Evolutionary conservation across 148 eudicot genomes (phyloP).

Genomic region (Vaccinium vitisidaea): DNA sequence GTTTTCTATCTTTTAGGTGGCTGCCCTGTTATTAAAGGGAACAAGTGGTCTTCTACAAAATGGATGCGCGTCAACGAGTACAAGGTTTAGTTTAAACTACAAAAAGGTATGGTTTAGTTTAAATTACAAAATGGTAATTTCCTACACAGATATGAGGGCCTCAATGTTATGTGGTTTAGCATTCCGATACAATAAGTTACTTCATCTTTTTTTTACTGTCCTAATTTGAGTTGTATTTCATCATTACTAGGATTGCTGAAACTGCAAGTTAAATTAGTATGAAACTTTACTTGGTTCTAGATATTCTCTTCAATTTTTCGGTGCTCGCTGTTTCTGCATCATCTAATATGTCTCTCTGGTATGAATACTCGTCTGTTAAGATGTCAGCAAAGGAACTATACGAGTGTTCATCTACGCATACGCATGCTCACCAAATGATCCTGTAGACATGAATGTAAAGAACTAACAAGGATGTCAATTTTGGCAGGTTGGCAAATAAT

Average conservation of each 20-base stretch:
- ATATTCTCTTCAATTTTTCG: not conserved
- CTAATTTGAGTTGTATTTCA: not conserved
- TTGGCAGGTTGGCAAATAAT: conserved; percentile 7
- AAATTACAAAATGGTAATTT: conserved; percentile 16
- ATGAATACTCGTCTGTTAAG: not conserved
- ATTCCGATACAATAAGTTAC: not conserved
- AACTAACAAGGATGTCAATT: not conserved
- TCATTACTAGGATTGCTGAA: not conserved
- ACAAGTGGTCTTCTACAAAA: conserved; percentile 53
- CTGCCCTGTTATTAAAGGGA: conserved; percentile 44
- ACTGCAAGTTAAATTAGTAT: not conserved
- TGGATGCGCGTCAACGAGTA: conserved; percentile 47
- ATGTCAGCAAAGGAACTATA: not conserved
- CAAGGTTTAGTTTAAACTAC: conserved; percentile 19
- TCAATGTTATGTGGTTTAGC: not conserved
- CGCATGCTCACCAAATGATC: not conserved
- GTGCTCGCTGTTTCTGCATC: not conserved
- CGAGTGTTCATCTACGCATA: not conserved
- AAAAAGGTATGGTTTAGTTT: conserved; percentile 9
- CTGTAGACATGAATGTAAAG: not conserved
- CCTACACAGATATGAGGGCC: not conserved
- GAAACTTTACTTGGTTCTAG: not conserved
- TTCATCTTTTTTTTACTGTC: not conserved
- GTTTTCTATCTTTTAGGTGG: conserved; percentile 29
- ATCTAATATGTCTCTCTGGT: not conserved